Evolutionary conservation across 176 grass and related monocot species (phyloP).

Genomic region (Microstegium vimineum): DNA sequence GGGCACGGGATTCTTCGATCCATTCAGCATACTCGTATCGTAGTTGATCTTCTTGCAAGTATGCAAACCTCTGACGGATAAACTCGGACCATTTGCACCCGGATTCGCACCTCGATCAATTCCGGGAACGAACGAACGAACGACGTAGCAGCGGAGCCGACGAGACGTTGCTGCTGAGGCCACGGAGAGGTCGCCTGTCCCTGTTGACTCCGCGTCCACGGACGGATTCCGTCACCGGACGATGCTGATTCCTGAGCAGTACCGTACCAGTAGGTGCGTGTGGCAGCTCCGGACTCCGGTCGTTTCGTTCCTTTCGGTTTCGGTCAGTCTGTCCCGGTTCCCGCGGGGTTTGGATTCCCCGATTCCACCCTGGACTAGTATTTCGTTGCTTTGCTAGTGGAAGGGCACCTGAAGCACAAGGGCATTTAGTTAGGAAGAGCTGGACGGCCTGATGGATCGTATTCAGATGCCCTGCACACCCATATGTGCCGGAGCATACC

Average conservation of each 20-base stretch:
- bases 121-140: background rate
- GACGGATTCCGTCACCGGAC: background rate
- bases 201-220: background rate
- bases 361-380: background rate
- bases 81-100: background rate
- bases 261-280: background rate
- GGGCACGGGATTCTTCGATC: background rate
- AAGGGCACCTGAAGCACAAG: slow-evolving; percentile 33
- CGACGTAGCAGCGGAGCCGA: background rate
- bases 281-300: background rate
- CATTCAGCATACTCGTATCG: background rate
- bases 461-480: slow-evolving; percentile 3
- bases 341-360: background rate
- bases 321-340: background rate
- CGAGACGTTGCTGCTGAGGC: background rate
- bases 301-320: background rate
- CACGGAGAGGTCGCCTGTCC: background rate
- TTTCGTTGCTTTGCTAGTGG: slow-evolving; percentile 12
- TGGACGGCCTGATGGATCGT: background rate
- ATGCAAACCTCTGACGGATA: background rate
- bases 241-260: background rate
- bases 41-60: background rate
- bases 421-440: slow-evolving; percentile 22
- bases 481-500: background rate
- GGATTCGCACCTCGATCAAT: background rate